Conservation (phyloP, 31 red algal genomes). For the Odonthalia washingtoniensis region DNA sequence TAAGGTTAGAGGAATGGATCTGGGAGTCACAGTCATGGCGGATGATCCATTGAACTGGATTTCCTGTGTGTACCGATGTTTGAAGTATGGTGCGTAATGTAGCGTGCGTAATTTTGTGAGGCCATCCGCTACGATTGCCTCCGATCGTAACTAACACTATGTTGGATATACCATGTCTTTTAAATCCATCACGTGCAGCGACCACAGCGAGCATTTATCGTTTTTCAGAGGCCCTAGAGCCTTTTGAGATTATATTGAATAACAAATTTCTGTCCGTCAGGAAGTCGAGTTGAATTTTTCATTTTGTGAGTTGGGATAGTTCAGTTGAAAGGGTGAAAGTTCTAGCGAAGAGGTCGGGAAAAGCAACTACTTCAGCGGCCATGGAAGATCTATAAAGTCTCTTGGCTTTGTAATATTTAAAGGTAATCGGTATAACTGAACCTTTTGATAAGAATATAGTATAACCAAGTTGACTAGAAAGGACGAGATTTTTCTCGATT, state of each 20-base stretch:
- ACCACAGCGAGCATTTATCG: constrained; percentile 39
- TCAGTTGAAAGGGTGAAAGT: background rate
- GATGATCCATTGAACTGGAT: too few relatives aligned
- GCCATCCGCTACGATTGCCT: constrained; percentile 39
- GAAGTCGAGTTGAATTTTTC: background rate
- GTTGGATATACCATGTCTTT: constrained; percentile 19
- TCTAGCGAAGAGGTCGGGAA: constrained; percentile 38
- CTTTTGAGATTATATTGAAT: constrained; percentile 51
- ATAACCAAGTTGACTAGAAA: constrained; percentile 30
- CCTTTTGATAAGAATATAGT: constrained; percentile 18
- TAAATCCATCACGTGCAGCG: constrained; percentile 42
- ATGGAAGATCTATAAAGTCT: constrained; percentile 26
- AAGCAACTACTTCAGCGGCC: constrained; percentile 47
- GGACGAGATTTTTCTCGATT: constrained; percentile 40
- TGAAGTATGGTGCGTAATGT: too few relatives aligned
- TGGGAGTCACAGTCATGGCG: too few relatives aligned
- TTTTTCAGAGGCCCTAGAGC: constrained; percentile 28
- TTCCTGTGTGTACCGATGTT: too few relatives aligned
- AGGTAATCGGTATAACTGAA: too few relatives aligned
- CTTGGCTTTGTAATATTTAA: constrained; percentile 33
- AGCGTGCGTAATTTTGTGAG: constrained; percentile 26
- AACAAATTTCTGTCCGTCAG: constrained; percentile 25
- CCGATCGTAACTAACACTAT: constrained; percentile 47
- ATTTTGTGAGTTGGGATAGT: background rate
- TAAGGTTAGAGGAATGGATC: too few relatives aligned